phyloP scores from a whole-genome alignment of 495 filamentous ascomycete species.

The Podospora pseudoanserina region DNA sequence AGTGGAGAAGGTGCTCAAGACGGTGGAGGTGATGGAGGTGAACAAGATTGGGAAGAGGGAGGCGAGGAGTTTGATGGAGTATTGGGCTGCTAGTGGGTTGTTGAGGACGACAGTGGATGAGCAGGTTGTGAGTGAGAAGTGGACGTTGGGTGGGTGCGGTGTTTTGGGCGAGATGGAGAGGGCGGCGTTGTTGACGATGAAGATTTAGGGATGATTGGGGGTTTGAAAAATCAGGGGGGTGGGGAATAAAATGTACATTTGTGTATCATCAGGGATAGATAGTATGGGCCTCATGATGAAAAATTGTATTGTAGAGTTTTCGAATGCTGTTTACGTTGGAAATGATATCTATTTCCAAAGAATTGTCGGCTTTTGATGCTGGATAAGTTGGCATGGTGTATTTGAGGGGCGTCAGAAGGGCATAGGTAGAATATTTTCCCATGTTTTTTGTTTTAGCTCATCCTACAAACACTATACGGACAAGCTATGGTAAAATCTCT shows the following conservation, averaged over 20 bases:
- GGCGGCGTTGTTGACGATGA: slow-evolving; percentile 51
- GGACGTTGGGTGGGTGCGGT: slow-evolving; percentile 76
- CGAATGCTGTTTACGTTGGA: neutral
- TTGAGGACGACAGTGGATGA: slow-evolving; percentile 67
- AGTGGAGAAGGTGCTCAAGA: slow-evolving; percentile 57
- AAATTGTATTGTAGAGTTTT: slow-evolving; percentile 5
- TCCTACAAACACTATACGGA: neutral
- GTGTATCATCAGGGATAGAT: slow-evolving; percentile 2
- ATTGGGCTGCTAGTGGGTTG: slow-evolving; percentile 84
- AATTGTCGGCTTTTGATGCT: too few species aligned
- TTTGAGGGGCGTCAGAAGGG: neutral
- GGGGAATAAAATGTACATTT: neutral
- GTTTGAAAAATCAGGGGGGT: neutral
- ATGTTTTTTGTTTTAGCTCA: neutral
- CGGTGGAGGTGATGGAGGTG: slow-evolving; percentile 48
- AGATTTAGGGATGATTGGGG: slow-evolving; percentile 15
- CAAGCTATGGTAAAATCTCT: neutral
- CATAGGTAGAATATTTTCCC: neutral
- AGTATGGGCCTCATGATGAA: neutral
- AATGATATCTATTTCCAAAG: too few species aligned
- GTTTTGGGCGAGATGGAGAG: slow-evolving; percentile 80
- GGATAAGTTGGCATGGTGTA: neutral
- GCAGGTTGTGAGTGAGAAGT: slow-evolving; percentile 73
- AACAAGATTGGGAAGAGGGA: slow-evolving; percentile 68
- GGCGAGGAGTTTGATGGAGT: slow-evolving; percentile 81